Conservation (phyloP, 257 asterid species). For the Knoxia roxburghii region DNA sequence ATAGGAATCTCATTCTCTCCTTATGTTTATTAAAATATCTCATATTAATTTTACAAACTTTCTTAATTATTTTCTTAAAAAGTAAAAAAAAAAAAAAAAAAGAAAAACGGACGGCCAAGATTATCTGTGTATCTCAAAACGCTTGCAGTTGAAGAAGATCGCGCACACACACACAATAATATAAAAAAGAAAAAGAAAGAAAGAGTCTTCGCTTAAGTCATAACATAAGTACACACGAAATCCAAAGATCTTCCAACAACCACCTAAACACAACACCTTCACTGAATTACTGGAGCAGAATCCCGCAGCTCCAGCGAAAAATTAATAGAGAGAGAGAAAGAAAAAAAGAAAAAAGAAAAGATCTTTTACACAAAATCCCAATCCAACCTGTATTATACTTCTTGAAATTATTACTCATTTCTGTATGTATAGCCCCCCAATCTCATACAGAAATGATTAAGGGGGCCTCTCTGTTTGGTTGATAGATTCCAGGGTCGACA, state of each 20-base stretch:
- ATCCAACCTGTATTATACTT: no score
- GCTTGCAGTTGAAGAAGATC: neutral
- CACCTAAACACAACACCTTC: conserved; percentile 16
- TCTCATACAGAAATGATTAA: conserved; percentile 23
- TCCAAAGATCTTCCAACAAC: conserved; percentile 15
- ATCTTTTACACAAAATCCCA: no score
- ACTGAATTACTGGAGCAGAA: conserved; percentile 39
- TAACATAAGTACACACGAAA: neutral
- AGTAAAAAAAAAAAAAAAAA: no score
- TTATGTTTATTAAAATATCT: no score
- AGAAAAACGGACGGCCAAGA: neutral
- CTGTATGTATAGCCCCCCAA: neutral
- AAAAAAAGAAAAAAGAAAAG: conserved; percentile 13
- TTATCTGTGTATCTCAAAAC: neutral
- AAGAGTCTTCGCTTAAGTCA: neutral
- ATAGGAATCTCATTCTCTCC: no score
- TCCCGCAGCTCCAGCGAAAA: conserved; percentile 49
- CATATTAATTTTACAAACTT: no score
- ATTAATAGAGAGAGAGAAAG: no score
- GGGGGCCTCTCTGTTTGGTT: conserved; percentile 16
- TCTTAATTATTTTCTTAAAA: no score
- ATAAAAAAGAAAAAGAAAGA: neutral
- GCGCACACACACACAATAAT: neutral
- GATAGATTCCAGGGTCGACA: conserved; percentile 24
- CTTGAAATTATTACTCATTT: no score